Conservation (phyloP, 305 asterid genomes). For the Solanum hybrid region DNA sequence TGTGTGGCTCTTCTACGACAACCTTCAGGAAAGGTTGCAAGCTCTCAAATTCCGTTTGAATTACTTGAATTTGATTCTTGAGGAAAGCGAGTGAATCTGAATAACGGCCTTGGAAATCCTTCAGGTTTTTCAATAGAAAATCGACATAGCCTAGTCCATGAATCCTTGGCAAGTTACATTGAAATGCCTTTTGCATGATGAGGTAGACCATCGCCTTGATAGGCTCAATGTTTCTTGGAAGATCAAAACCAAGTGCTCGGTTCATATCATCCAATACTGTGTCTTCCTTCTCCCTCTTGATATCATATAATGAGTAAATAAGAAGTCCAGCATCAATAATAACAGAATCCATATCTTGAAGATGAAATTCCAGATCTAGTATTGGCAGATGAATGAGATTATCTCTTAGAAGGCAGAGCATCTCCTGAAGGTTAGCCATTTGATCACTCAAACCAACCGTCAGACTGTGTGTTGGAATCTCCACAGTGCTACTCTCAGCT, state of each 20-base stretch:
- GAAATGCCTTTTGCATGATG: neutral
- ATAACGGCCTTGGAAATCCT: neutral
- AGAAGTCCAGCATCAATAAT: neutral
- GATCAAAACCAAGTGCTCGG: neutral
- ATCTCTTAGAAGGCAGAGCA: neutral
- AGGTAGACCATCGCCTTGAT: neutral
- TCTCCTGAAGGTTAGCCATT: neutral
- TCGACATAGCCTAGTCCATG: neutral
- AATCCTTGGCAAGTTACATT: neutral
- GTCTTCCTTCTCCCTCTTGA: neutral
- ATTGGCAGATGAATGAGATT: neutral
- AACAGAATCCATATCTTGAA: neutral
- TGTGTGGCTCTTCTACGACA: neutral
- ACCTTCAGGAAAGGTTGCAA: neutral
- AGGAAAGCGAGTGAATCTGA: neutral
- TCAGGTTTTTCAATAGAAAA: neutral
- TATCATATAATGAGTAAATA: neutral
- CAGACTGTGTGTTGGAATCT: neutral
- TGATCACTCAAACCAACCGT: neutral
- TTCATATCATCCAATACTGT: neutral
- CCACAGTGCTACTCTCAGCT: neutral
- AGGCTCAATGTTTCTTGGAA: neutral
- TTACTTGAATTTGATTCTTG: neutral
- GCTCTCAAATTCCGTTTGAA: neutral
- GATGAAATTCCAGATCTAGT: neutral